phyloP scores from a whole-genome alignment of 108 stramenopile species.

The Conticribra guillardii region DNA sequence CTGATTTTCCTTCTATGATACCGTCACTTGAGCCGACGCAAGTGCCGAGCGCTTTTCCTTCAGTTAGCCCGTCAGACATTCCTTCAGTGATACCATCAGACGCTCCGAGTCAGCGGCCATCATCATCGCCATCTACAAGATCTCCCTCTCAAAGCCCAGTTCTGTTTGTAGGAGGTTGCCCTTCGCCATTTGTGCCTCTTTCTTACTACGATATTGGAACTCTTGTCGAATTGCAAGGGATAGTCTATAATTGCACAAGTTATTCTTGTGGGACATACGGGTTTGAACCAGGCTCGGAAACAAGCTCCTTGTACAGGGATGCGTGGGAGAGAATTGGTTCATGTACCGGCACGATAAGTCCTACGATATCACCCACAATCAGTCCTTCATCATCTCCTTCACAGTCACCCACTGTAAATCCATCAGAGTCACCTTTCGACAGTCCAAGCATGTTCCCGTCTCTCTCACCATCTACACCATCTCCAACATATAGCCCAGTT shows the following conservation, averaged over 20 bases:
- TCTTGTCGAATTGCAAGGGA: background rate
- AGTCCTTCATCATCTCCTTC: too few species aligned
- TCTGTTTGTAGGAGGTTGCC: background rate
- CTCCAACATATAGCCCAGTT: background rate
- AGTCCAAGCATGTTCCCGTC: background rate
- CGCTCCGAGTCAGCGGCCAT: background rate
- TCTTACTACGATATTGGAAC: background rate
- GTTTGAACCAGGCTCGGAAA: background rate
- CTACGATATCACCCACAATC: background rate
- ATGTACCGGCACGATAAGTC: background rate
- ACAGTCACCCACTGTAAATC: too few species aligned
- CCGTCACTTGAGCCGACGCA: too few species aligned
- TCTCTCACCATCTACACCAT: background rate
- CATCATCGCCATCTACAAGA: constrained; percentile 1
- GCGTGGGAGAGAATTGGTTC: background rate
- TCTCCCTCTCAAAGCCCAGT: background rate
- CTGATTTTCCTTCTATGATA: too few species aligned
- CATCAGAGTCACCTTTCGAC: background rate
- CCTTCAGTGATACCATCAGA: background rate
- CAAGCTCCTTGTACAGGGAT: too few species aligned
- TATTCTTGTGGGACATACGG: background rate
- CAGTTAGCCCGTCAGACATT: too few species aligned
- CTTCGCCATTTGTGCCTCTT: background rate
- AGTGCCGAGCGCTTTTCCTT: too few species aligned
- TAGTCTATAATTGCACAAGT: background rate